These are phyloP conservation scores for Wallacemonas sp. DNA, from an alignment of 208 protist species.

Conservation along the genomic window DNA sequence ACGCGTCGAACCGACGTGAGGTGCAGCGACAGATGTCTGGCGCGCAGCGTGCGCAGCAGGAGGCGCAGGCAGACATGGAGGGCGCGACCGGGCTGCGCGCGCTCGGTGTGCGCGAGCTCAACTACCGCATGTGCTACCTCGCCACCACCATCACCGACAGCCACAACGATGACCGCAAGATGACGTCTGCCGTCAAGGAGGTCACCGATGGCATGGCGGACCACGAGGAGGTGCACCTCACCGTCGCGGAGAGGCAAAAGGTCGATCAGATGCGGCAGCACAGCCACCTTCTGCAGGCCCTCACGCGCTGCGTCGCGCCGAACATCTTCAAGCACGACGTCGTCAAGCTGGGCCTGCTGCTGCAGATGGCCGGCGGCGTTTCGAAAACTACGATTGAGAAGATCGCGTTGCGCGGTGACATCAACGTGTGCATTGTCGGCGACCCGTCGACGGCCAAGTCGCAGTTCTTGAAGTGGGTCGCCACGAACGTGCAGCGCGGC, in stretches of 20 bases:
- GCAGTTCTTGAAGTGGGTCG: conserved; percentile 99
- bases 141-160: conserved; percentile 92
- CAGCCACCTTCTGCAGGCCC: conserved; percentile 83
- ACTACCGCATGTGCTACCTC: conserved; percentile 98
- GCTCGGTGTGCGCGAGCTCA: conserved; percentile 98
- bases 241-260: conserved; percentile 69
- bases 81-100: conserved; percentile 95
- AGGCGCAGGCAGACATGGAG: conserved; percentile 87
- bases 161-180: conserved; percentile 83
- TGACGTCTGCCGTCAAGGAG: conserved; percentile 84
- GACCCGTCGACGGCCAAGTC: conserved; percentile 99
- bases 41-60: conserved; percentile 76
- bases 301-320: conserved; percentile 92
- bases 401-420: conserved; percentile 97
- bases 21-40: conserved; percentile 86
- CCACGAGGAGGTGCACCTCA: conserved; percentile 57
- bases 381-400: conserved; percentile 95
- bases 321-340: conserved; percentile 97
- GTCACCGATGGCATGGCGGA: conserved; percentile 40
- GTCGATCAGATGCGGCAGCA: conserved; percentile 82
- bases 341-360: conserved; percentile 98
- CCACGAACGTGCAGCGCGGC: conserved; percentile 92
- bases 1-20: conserved; percentile 73
- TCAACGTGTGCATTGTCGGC: conserved; percentile 99
- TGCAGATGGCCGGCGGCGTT: conserved; percentile 99